Evolutionary conservation across 2,329 filamentous ascomycete genomes (phyloP), one percentile per base, ranked within the genome.

Genomic region (Aspergillus persii): DNA sequence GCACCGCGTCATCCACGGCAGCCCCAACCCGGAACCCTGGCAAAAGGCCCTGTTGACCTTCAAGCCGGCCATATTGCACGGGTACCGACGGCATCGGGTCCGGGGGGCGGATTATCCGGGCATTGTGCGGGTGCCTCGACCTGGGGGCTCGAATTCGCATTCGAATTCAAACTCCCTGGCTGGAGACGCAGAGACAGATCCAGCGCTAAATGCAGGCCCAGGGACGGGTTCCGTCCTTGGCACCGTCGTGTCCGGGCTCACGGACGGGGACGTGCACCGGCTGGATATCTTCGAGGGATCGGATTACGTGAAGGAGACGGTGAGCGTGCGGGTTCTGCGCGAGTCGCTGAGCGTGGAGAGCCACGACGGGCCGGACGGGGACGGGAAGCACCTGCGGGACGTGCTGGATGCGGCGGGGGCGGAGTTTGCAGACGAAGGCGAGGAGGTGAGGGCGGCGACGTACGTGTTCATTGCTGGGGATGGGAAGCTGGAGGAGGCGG

Each of bases 251-350:
- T 87, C 86, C 0, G 93, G 93, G 0, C 78, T 98, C 48, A 96
- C 90, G 0, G 84, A 88, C 41, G 86, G 84, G 27, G 92, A 97
- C 68, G 79, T 97, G 54, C 77, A 79, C 65, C 86, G 89, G 31
- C 81, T 98, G 2, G 92, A 97, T 70, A 76, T 80, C 3, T 98
- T 96, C 70, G 94, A 98, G 73, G 94, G 94, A 0, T 63, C 64
- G 5, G 86, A 95, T 71, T 96, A 96, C 69, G 76, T 79, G 58
- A 82, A 89, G 23, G 63, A 70, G 9, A 70, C 67, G 9, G 84
- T 87, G 0, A 70, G 66, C 11, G 82, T 84, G 15, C 69, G 74
- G 15, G 66, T 80, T 1, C 54, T 83, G 52, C 68, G 65, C n/a
- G 64, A 68, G 31, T 64, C 57, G 2, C 58, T 63, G 58, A 46